Percentiles rank a stretch among this genome's conserved stretches.
Conservation (phyloP, 2,329 filamentous ascomycete species). For the Blastomyces gilchristii region DNA sequence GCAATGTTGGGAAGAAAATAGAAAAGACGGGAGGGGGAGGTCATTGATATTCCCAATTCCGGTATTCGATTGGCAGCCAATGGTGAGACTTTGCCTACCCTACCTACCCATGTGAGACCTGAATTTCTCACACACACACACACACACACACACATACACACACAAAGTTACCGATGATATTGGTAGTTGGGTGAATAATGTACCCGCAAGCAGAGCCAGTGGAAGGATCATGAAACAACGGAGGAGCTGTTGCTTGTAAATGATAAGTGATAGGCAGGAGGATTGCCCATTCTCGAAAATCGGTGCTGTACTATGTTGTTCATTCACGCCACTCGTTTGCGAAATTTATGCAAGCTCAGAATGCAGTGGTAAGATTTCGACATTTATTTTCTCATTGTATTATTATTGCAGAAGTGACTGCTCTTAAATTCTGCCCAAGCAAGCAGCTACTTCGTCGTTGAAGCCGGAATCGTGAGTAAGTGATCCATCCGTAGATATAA, state of each 20-base stretch:
- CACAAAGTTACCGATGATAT: neutral
- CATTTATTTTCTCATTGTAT: too few relatives aligned
- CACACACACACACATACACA: neutral
- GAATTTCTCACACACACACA: neutral
- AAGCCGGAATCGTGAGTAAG: too few relatives aligned
- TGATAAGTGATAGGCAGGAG: neutral
- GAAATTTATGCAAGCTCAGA: neutral
- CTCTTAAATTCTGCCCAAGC: neutral
- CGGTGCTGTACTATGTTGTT: neutral
- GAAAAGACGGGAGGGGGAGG: neutral
- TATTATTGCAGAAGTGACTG: neutral
- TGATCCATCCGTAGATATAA: too few relatives aligned
- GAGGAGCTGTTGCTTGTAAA: neutral
- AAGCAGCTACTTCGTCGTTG: too few relatives aligned
- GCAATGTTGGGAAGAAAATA: neutral
- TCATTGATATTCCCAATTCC: neutral
- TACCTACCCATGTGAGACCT: neutral
- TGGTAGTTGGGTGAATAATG: neutral
- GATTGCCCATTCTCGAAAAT: neutral
- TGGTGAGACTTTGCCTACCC: neutral
- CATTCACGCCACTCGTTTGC: neutral
- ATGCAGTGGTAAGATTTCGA: neutral
- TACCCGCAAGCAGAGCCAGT: neutral
- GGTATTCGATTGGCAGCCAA: neutral
- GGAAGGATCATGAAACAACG: slow-evolving; percentile 3